A percentile compares a stretch with the other conserved stretches of the same genome.
phyloP scores from a whole-genome alignment of 2,329 filamentous ascomycete species.

The Pseudogymnoascus sp. region DNA sequence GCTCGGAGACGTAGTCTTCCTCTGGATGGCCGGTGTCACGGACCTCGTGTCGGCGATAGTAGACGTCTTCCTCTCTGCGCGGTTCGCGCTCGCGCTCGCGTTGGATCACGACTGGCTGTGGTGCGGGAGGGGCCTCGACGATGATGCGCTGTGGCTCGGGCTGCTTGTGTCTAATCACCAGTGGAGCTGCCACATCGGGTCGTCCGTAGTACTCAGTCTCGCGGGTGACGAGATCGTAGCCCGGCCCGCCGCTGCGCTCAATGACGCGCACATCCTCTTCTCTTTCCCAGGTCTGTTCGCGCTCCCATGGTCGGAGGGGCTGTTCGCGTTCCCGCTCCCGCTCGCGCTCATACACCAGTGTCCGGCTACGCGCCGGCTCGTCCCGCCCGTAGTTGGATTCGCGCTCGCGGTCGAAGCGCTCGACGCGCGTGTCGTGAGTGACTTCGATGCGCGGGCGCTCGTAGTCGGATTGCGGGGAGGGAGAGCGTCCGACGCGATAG shows the following conservation, averaged over 20 bases:
- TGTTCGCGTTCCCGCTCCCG: conserved; percentile 29
- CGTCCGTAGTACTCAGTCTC: conserved; percentile 55
- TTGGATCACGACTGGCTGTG: conserved; percentile 36
- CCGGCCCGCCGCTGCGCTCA: conserved; percentile 28
- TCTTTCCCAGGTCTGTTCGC: conserved; percentile 19
- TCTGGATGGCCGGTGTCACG: conserved; percentile 18
- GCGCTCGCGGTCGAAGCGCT: conserved; percentile 22
- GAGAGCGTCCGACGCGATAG: conserved; percentile 24
- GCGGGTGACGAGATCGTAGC: background rate
- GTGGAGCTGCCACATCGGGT: conserved; percentile 39
- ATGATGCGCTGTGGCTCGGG: conserved; percentile 51
- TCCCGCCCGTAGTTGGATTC: conserved; percentile 34
- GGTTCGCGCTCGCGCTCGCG: conserved; percentile 21
- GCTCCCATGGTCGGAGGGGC: conserved; percentile 25
- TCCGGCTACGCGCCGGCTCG: conserved; percentile 24
- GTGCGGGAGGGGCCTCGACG: conserved; percentile 45
- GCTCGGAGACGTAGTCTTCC: conserved; percentile 26
- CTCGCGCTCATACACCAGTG: conserved; percentile 35
- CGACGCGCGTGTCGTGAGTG: conserved; percentile 21
- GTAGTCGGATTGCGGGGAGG: conserved; percentile 23
- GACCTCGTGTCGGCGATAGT: conserved; percentile 30
- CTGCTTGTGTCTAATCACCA: conserved; percentile 48
- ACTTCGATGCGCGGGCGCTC: conserved; percentile 25
- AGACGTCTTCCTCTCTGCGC: conserved; percentile 25
- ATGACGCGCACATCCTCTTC: conserved; percentile 20